Evolutionary conservation across 108 stramenopile genomes (phyloP).

Genomic region (Cyclotella choctawhatcheeana): DNA sequence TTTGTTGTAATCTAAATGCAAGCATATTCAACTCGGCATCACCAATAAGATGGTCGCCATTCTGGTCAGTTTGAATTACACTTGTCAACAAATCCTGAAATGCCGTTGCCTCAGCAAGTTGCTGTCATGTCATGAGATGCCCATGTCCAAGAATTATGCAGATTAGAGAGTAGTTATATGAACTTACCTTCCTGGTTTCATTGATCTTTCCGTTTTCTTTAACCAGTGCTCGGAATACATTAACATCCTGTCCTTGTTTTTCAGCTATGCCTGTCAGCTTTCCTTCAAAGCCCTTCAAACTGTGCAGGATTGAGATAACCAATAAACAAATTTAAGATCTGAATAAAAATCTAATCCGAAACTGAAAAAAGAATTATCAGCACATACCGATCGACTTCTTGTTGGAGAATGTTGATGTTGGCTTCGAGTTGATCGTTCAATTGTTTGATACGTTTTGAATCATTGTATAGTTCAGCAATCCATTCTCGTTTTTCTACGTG

Average conservation of each 20-base stretch:
- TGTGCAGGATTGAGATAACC: slow-evolving; percentile 1
- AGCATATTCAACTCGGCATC: slow-evolving; percentile 38
- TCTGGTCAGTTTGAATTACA: slow-evolving; percentile 10
- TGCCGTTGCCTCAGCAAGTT: slow-evolving; percentile 35
- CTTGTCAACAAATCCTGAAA: slow-evolving; percentile 27
- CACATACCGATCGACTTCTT: slow-evolving; percentile 21
- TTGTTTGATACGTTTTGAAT: slow-evolving; percentile 15
- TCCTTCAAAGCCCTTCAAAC: slow-evolving; percentile 27
- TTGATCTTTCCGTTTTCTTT: slow-evolving; percentile 24
- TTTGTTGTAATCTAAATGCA: slow-evolving; percentile 25
- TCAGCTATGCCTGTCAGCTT: slow-evolving; percentile 15
- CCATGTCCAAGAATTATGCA: not conserved
- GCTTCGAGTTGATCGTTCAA: slow-evolving; percentile 24
- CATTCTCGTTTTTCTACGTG: slow-evolving; percentile 34
- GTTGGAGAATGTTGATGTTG: slow-evolving; percentile 15
- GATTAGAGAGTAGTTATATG: not conserved
- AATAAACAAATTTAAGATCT: not conserved
- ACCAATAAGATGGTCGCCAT: slow-evolving; percentile 35
- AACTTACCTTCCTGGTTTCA: slow-evolving; percentile 23
- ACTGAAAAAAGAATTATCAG: not conserved
- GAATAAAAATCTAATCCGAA: not conserved
- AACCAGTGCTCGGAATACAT: slow-evolving; percentile 21
- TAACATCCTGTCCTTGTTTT: slow-evolving; percentile 20
- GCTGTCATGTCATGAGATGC: not conserved
- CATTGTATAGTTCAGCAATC: slow-evolving; percentile 14